These are phyloP conservation scores for Ceratopteris richardii DNA, from an alignment of 75 land plant species.

Conservation along the genomic window DNA sequence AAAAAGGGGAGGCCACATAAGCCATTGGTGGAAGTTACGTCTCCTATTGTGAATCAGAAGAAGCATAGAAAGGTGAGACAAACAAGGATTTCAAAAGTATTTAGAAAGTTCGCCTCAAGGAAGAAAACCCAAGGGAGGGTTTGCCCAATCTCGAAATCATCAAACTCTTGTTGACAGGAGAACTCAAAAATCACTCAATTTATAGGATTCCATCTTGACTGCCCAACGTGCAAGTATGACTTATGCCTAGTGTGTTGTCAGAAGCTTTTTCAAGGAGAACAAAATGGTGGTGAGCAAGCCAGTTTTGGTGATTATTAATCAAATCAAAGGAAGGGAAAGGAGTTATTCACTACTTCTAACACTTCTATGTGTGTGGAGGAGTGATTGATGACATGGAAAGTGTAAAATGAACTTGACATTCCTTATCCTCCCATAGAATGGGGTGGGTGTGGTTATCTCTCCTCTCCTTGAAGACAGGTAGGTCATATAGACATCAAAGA, in stretches of 20 bases:
- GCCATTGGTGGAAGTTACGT: too few relatives aligned
- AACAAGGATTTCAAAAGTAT: too few relatives aligned
- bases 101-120: too few relatives aligned
- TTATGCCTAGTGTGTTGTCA: constrained; percentile 76
- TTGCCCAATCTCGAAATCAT: too few relatives aligned
- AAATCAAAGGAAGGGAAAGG: not conserved
- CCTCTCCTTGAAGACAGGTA: not conserved
- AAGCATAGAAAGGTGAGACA: too few relatives aligned
- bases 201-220: too few relatives aligned
- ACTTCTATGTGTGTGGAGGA: not conserved
- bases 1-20: too few relatives aligned
- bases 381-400: constrained; percentile 10
- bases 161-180: too few relatives aligned
- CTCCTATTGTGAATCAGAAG: too few relatives aligned
- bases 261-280: constrained; percentile 56
- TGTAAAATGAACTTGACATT: constrained; percentile 15
- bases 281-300: constrained; percentile 29
- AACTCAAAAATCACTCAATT: too few relatives aligned
- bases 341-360: too few relatives aligned
- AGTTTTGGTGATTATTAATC: not conserved
- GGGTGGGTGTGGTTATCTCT: constrained; percentile 14
- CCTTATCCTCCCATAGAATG: constrained; percentile 17
- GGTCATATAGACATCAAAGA: not conserved
- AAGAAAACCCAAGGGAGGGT: too few relatives aligned
- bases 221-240: constrained; percentile 67